Percentiles rank a stretch among this genome's conserved stretches.
Conservation (phyloP, 2,329 filamentous ascomycete genomes). For the Aspergillus aculeatus region DNA sequence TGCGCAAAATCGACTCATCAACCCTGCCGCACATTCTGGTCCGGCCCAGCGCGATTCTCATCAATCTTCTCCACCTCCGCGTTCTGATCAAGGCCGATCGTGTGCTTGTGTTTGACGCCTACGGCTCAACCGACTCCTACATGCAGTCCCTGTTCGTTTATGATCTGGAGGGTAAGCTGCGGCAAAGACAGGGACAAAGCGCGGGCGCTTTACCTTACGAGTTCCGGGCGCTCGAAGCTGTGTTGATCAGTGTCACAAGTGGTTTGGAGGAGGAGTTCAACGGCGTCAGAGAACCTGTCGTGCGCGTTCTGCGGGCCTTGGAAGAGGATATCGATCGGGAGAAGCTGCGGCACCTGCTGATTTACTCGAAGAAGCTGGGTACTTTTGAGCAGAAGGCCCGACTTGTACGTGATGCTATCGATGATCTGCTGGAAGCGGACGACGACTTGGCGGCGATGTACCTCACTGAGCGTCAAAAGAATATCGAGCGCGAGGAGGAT, state of each 20-base stretch:
- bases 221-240: slow-evolving; percentile 91
- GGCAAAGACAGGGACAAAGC: slow-evolving; percentile 65
- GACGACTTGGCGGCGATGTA: slow-evolving; percentile 96
- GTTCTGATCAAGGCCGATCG: slow-evolving; percentile 94
- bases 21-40: slow-evolving; percentile 93
- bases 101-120: slow-evolving; percentile 93
- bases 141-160: slow-evolving; percentile 98
- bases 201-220: slow-evolving; percentile 77
- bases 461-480: slow-evolving; percentile 79
- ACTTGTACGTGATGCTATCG: slow-evolving; percentile 88
- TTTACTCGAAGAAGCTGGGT: slow-evolving; percentile 91
- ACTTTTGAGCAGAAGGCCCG: slow-evolving; percentile 98
- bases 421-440: slow-evolving; percentile 92
- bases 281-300: slow-evolving; percentile 86
- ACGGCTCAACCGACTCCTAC: slow-evolving; percentile 90
- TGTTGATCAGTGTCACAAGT: slow-evolving; percentile 87
- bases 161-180: slow-evolving; percentile 87
- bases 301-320: slow-evolving; percentile 80
- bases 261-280: slow-evolving; percentile 94
- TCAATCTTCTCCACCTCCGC: slow-evolving; percentile 93
- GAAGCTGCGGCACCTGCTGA: slow-evolving; percentile 84
- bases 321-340: slow-evolving; percentile 97
- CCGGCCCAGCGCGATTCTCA: slow-evolving; percentile 85
- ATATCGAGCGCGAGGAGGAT: slow-evolving; percentile 70
- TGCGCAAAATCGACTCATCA: slow-evolving; percentile 96